Conservation (phyloP, 768 basidiomycete species). For the Pulveroboletus sp. region DNA sequence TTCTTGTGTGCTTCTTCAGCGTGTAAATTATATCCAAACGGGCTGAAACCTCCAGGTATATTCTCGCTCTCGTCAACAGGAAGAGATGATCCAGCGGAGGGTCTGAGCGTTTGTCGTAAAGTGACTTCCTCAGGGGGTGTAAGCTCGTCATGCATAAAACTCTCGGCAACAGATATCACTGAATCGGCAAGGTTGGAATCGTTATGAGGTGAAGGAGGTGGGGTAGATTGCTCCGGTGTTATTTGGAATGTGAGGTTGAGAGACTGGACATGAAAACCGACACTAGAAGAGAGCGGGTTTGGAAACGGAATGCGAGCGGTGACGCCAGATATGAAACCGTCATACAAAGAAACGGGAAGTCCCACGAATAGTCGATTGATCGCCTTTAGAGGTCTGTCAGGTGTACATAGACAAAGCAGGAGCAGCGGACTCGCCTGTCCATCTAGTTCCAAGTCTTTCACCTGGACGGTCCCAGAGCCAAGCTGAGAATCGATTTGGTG, state of each 20-base stretch:
- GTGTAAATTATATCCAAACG: slow-evolving; percentile 36
- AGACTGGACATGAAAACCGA: slow-evolving; percentile 66
- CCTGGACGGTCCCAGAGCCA: slow-evolving; percentile 83
- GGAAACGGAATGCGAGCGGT: slow-evolving; percentile 82
- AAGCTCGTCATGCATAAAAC: slow-evolving; percentile 83
- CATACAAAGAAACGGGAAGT: slow-evolving; percentile 62
- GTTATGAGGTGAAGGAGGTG: slow-evolving; percentile 8
- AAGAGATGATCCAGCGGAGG: slow-evolving; percentile 32
- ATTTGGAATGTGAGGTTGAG: slow-evolving; percentile 64
- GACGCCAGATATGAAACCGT: slow-evolving; percentile 70
- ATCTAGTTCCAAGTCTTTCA: slow-evolving; percentile 79
- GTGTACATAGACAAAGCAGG: slow-evolving; percentile 6
- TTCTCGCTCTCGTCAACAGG: slow-evolving; percentile 35
- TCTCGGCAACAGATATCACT: slow-evolving; percentile 77
- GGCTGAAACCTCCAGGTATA: slow-evolving; percentile 65
- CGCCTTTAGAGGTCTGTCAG: slow-evolving; percentile 45
- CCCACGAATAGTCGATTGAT: slow-evolving; percentile 66
- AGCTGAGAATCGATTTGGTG: slow-evolving; percentile 89
- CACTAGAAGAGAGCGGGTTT: slow-evolving; percentile 70
- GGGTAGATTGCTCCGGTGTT: slow-evolving; percentile 18
- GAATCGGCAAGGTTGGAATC: slow-evolving; percentile 62
- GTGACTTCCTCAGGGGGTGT: slow-evolving; percentile 64
- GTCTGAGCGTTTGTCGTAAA: slow-evolving; percentile 64
- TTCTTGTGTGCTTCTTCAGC: slow-evolving; percentile 34
- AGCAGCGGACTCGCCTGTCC: slow-evolving; percentile 50